These are phyloP conservation scores for Lasiosphaeria ovina DNA, from an alignment of 495 filamentous ascomycete genomes.

Conservation along the genomic window DNA sequence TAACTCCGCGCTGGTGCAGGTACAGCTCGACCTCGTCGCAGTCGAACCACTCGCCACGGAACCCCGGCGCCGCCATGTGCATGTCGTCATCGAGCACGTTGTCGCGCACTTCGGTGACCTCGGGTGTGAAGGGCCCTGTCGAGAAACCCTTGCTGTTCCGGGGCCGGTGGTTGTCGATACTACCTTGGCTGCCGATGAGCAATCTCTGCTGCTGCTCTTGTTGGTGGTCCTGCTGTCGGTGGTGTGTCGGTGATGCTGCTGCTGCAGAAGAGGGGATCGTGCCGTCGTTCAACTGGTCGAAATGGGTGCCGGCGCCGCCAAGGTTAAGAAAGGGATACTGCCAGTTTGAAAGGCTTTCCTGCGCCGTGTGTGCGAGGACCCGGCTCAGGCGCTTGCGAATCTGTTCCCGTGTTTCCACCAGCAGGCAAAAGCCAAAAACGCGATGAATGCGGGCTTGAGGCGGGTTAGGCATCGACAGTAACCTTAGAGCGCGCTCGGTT, in stretches of 20 bases:
- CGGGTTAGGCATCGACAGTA: slow-evolving; percentile 56
- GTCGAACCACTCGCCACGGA: slow-evolving; percentile 72
- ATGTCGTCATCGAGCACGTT: slow-evolving; percentile 38
- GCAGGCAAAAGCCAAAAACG: slow-evolving; percentile 66
- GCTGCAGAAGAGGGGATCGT: not conserved
- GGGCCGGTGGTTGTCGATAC: slow-evolving; percentile 32
- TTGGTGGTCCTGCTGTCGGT: not conserved
- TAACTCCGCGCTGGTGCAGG: slow-evolving; percentile 57
- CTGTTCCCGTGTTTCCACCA: slow-evolving; percentile 50
- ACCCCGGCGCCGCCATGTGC: slow-evolving; percentile 44
- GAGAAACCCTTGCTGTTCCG: slow-evolving; percentile 36
- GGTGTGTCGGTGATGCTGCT: too few species aligned
- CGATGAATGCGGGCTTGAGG: slow-evolving; percentile 49
- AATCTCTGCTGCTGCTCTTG: slow-evolving; percentile 9
- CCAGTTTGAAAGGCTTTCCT: slow-evolving; percentile 57
- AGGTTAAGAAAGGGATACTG: slow-evolving; percentile 62
- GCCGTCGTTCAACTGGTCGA: slow-evolving; percentile 27
- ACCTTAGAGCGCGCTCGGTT: slow-evolving; percentile 59
- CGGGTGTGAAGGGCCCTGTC: slow-evolving; percentile 38
- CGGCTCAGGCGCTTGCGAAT: slow-evolving; percentile 46
- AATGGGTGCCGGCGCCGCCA: slow-evolving; percentile 68
- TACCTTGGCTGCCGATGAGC: slow-evolving; percentile 33
- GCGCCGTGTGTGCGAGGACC: slow-evolving; percentile 36
- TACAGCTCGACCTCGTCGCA: slow-evolving; percentile 70
- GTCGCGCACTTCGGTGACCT: slow-evolving; percentile 24